Base-by-base conservation (phyloP, 2,329 filamentous ascomycete genomes). In the Nemania diffusa region DNA sequence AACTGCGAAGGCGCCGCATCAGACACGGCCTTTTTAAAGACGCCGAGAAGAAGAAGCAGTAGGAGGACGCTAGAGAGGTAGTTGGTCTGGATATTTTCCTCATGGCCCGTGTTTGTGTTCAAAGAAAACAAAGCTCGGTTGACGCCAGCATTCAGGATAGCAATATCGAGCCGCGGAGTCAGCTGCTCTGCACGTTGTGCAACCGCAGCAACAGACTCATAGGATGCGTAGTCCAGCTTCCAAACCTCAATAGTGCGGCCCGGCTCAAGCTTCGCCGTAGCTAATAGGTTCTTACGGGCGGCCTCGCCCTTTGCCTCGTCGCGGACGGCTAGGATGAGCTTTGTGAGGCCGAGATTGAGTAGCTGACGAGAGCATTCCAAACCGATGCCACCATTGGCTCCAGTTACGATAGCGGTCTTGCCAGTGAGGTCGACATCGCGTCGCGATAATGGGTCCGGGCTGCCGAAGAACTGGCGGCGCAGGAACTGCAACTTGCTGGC, bases 271-370 rank as follows among this genome's bases (percentile, higher is more conserved):
- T 51, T 51, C 5, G n/a, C 26, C 13, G 9, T 13, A 1, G 48
- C 24, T 29, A 29, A 17, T 22, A 51, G 26, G 2, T 5, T 9
- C 11, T 51, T n/a, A 15, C 57, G 40, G 17, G 62, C 69, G 3
- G 3, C 6, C 20, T 57, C 48, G 17, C 78, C 79, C 62, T 78
- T 78, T 1, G 64, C 40, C 4, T 76, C 50, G 11, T 73, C 71
- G 5, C 78, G 77, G 2, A 78, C 75, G 9, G 73, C 78, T 20
- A 81, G 68, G 42, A 81, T 78, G 37, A 81, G 65, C 40, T 74
- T 75, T 5, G 70, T 56, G 8, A 77, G 72, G 0, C 74, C 73
- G 0, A 79, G 74, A 5, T 62, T 57, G 37, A 76, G 73, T 20
- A 78, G 73, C 57, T 81, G 76, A 4, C 73, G 70, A 5, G 74